Percentiles rank a stretch among this genome's conserved stretches.
Conservation (phyloP, 2,329 filamentous ascomycete species). For the Sordariomycetes sp. region DNA sequence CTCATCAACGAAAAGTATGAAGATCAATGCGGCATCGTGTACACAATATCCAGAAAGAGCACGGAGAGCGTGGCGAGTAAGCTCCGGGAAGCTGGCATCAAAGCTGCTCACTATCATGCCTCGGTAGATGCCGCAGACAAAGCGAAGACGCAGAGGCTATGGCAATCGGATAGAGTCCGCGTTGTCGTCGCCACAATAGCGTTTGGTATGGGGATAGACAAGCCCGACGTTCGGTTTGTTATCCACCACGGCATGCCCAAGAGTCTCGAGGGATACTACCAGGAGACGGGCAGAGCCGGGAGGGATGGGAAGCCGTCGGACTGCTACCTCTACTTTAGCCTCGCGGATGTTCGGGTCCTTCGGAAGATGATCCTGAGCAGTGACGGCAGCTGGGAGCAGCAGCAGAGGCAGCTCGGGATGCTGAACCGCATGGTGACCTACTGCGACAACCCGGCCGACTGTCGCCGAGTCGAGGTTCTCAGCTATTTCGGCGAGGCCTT, state of each 20-base stretch:
- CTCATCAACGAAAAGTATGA: slow-evolving; percentile 59
- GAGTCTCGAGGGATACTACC: slow-evolving; percentile 94
- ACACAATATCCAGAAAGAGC: slow-evolving; percentile 73
- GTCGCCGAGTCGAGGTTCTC: slow-evolving; percentile 75
- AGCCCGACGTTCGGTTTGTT: slow-evolving; percentile 90
- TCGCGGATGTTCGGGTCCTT: slow-evolving; percentile 59
- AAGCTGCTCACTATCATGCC: slow-evolving; percentile 78
- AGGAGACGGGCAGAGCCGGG: slow-evolving; percentile 91
- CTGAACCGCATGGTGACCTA: slow-evolving; percentile 73
- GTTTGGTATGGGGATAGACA: slow-evolving; percentile 99
- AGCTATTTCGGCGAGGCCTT: slow-evolving; percentile 92
- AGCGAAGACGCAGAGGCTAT: slow-evolving; percentile 57
- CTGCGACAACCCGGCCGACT: slow-evolving; percentile 81
- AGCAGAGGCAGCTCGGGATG: slow-evolving; percentile 74
- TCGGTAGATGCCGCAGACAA: slow-evolving; percentile 58
- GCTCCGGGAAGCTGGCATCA: slow-evolving; percentile 52
- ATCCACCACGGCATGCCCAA: slow-evolving; percentile 90
- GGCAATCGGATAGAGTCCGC: slow-evolving; percentile 69
- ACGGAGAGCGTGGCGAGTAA: slow-evolving; percentile 69
- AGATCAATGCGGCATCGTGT: slow-evolving; percentile 77
- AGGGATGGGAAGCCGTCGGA: slow-evolving; percentile 78
- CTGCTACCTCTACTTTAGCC: slow-evolving; percentile 84
- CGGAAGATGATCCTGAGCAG: slow-evolving; percentile 74
- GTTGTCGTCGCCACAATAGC: slow-evolving; percentile 97
- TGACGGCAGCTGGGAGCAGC: slow-evolving; percentile 65